These are phyloP conservation scores for Penicillium sp. DNA, from an alignment of 2,329 filamentous ascomycete species.

Conservation along the genomic window DNA sequence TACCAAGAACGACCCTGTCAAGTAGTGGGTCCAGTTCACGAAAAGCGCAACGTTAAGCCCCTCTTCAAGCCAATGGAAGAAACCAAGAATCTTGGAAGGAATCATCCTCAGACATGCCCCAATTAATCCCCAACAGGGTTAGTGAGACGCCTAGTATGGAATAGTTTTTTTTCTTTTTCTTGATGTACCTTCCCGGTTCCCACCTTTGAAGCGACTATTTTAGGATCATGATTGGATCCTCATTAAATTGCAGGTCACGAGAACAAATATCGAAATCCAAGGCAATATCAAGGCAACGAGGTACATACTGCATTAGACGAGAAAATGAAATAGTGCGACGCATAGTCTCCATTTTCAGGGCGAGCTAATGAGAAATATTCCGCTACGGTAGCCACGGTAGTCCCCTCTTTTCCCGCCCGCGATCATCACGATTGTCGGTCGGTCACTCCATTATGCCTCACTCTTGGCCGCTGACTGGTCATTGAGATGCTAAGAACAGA, in stretches of 20 bases:
- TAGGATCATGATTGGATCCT: constrained; percentile 2
- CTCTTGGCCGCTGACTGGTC: constrained; percentile 4
- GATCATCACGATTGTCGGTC: constrained; percentile 26
- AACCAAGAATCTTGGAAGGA: constrained; percentile 26
- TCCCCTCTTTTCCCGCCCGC: constrained; percentile 16
- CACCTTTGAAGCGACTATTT: background rate
- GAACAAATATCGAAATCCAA: background rate
- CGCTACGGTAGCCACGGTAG: background rate
- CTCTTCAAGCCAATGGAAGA: constrained; percentile 26
- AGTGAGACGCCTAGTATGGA: background rate
- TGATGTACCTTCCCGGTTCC: background rate
- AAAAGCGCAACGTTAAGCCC: constrained; percentile 20
- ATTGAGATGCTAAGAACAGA: background rate
- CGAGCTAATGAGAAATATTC: background rate
- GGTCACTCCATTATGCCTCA: constrained; percentile 9
- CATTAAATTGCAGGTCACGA: background rate
- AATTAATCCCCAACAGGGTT: constrained; percentile 1
- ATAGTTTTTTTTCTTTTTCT: background rate
- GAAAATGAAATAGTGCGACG: background rate
- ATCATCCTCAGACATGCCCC: constrained; percentile 17
- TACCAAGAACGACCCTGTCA: constrained; percentile 21
- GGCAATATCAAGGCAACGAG: constrained; percentile 1
- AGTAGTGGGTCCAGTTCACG: constrained; percentile 14
- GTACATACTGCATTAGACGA: background rate
- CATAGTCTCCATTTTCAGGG: too few species aligned